Percentiles rank a stretch among this genome's conserved stretches.
These are phyloP conservation scores for Pythium apleroticum DNA, from an alignment of 352 stramenopile genomes.

Conservation along the genomic window DNA sequence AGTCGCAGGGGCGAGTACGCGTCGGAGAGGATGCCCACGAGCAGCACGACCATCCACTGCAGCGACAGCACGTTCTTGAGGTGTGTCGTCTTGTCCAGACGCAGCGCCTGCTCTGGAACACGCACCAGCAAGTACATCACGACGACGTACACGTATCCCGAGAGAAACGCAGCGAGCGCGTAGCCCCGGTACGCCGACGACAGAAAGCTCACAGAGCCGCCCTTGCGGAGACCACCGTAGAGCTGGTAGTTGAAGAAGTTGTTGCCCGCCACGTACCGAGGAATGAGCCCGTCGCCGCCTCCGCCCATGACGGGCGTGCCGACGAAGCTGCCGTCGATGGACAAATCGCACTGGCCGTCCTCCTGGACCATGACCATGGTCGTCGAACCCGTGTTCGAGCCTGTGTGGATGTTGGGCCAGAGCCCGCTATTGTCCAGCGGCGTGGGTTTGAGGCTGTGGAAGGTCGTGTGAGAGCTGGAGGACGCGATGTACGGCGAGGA, in stretches of 20 bases:
- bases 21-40: conserved; percentile 37
- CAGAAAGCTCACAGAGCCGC: conserved; percentile 25
- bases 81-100: conserved; percentile 6
- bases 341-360: conserved; percentile 24
- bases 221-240: conserved; percentile 26
- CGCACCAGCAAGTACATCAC: conserved; percentile 27
- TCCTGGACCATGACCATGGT: conserved; percentile 22
- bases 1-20: conserved; percentile 27
- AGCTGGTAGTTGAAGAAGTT: conserved; percentile 38
- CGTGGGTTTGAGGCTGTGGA: conserved; percentile 10
- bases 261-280: conserved; percentile 29
- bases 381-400: neutral
- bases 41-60: conserved; percentile 35
- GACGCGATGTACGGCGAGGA: conserved; percentile 16
- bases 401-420: conserved; percentile 5
- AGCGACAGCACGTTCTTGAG: conserved; percentile 32
- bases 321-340: conserved; percentile 15
- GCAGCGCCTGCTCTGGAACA: conserved; percentile 15
- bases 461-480: conserved; percentile 22
- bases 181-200: conserved; percentile 22
- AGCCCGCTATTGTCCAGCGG: neutral
- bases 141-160: conserved; percentile 29
- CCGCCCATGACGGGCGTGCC: conserved; percentile 21
- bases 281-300: neutral
- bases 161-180: conserved; percentile 31